These are phyloP conservation scores for Phytophthora podocarpi DNA, from an alignment of 352 stramenopile genomes.

Conservation along the genomic window DNA sequence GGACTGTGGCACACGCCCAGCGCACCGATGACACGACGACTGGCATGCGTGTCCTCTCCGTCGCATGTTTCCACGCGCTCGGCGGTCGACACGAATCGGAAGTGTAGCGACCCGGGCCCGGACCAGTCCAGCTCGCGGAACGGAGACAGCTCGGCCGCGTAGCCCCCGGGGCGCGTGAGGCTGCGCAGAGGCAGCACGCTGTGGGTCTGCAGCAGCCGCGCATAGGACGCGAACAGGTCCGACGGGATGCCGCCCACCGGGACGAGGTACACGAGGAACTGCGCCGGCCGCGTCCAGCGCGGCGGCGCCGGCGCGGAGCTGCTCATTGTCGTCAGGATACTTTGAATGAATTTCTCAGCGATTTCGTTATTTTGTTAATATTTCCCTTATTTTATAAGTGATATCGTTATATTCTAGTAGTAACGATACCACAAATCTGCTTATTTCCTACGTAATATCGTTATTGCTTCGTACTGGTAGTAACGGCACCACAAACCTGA, in stretches of 20 bases:
- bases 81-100: conserved; percentile 74
- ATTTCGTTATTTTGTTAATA: background rate
- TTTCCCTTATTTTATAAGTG: background rate
- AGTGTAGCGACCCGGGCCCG: conserved; percentile 54
- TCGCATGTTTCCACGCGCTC: conserved; percentile 62
- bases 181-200: conserved; percentile 62
- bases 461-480: no score
- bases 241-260: conserved; percentile 70
- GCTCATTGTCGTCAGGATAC: conserved; percentile 6
- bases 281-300: conserved; percentile 63
- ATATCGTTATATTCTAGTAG: no score
- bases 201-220: conserved; percentile 61
- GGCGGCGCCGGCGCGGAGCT: conserved; percentile 27
- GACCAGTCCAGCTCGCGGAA: conserved; percentile 80
- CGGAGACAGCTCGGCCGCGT: conserved; percentile 80
- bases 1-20: conserved; percentile 84
- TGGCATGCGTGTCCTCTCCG: conserved; percentile 79
- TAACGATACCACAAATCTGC: no score
- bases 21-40: conserved; percentile 71
- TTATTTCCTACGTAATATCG: background rate
- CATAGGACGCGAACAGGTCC: conserved; percentile 65
- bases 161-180: conserved; percentile 76
- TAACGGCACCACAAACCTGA: no score
- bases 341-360: no score
- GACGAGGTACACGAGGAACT: conserved; percentile 87